A percentile compares a stretch with the other conserved stretches of the same genome.
phyloP scores from a whole-genome alignment of 1,284 basidiomycete species.

The Ustilago vetiveriae region DNA sequence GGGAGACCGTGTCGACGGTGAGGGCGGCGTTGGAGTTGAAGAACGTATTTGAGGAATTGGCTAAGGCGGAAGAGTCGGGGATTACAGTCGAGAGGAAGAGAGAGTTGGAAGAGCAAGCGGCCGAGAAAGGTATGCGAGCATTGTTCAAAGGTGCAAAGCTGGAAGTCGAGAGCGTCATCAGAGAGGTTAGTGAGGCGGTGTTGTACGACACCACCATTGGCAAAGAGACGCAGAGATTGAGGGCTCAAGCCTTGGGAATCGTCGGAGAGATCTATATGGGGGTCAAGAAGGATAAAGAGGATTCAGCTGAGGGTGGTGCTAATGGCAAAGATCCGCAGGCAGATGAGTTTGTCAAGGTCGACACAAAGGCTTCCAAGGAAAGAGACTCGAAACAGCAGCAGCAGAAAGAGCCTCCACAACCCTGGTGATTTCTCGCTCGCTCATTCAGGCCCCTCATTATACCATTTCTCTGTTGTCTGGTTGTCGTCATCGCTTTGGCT shows the following conservation, averaged over 20 bases:
- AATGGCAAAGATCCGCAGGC: not conserved
- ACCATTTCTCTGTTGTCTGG: too few species aligned
- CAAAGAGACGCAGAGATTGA: constrained; percentile 62
- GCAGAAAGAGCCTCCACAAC: constrained; percentile 17
- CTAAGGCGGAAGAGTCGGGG: constrained; percentile 79
- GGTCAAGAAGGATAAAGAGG: constrained; percentile 43
- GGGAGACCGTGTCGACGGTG: constrained; percentile 64
- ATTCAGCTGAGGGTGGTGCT: not conserved
- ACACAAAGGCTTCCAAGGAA: constrained; percentile 47
- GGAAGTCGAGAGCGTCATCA: constrained; percentile 90
- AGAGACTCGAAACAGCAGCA: constrained; percentile 20
- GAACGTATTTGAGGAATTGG: constrained; percentile 89
- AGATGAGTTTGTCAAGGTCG: constrained; percentile 52
- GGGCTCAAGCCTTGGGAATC: constrained; percentile 61
- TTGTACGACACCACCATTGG: constrained; percentile 70
- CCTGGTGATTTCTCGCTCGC: constrained; percentile 8
- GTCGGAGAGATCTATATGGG: constrained; percentile 52
- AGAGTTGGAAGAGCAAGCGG: constrained; percentile 92
- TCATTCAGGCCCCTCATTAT: too few species aligned
- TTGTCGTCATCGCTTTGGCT: too few species aligned
- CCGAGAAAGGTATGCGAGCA: constrained; percentile 76
- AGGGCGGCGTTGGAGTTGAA: constrained; percentile 74
- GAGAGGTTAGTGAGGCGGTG: constrained; percentile 90
- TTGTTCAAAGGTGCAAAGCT: constrained; percentile 80
- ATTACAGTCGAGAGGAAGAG: constrained; percentile 85